These are phyloP conservation scores for Firmiana major DNA, from an alignment of 345 rosid species.

Conservation along the genomic window DNA sequence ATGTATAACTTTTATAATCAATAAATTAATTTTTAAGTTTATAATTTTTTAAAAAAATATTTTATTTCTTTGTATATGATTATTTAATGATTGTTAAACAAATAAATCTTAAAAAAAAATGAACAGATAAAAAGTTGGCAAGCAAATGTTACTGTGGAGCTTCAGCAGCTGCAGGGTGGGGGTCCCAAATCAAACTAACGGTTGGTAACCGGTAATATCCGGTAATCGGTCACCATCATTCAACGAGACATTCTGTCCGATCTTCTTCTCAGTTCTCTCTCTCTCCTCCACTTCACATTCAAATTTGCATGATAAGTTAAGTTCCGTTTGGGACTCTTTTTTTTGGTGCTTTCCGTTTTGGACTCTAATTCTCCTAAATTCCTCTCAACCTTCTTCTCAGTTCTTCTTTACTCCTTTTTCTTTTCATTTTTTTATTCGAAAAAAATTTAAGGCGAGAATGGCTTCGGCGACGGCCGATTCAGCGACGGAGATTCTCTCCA, in stretches of 20 bases:
- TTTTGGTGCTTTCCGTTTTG: too few species aligned
- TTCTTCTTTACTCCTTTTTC: background rate
- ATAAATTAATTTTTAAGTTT: too few species aligned
- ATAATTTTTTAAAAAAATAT: too few species aligned
- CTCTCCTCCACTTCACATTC: background rate
- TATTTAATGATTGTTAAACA: too few species aligned
- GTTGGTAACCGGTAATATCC: constrained; percentile 3
- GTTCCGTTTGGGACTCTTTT: background rate
- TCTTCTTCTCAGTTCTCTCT: background rate
- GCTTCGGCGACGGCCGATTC: constrained; percentile 42
- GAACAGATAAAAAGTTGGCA: background rate
- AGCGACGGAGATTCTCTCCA: constrained; percentile 29
- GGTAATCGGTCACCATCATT: constrained; percentile 2
- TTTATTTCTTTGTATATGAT: too few species aligned
- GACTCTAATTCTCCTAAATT: background rate
- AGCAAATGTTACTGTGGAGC: background rate
- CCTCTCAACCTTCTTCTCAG: background rate
- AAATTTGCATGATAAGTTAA: background rate
- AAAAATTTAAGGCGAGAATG: constrained; percentile 15
- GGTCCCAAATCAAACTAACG: background rate
- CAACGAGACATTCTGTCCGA: background rate
- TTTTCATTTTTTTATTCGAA: background rate
- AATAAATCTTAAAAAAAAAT: too few species aligned
- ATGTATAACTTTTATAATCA: too few species aligned
- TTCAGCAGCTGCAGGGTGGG: background rate